These are phyloP conservation scores for Stygiomarasmius scandens DNA, from an alignment of 1,284 basidiomycete species.

Conservation along the genomic window DNA sequence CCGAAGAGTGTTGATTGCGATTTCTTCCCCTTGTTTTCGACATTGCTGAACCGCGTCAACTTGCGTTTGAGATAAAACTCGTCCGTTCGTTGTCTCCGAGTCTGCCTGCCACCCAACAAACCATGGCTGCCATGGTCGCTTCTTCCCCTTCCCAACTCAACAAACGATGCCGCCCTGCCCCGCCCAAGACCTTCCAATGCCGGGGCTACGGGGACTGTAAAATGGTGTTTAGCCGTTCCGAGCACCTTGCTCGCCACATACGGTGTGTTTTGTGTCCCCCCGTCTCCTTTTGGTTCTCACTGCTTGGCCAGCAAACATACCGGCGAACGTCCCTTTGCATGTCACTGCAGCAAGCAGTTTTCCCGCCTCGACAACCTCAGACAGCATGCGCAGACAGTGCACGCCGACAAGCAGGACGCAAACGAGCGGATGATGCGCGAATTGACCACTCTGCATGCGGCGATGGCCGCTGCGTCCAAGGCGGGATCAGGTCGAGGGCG, in stretches of 20 bases:
- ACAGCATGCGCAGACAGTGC: constrained; percentile 95
- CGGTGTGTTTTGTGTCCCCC: constrained; percentile 53
- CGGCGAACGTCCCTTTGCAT: constrained; percentile 92
- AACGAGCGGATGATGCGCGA: constrained; percentile 93
- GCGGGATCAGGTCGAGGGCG: constrained; percentile 30
- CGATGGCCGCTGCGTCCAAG: constrained; percentile 76
- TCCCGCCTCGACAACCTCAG: constrained; percentile 95
- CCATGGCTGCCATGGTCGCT: not conserved
- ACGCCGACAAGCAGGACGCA: constrained; percentile 84
- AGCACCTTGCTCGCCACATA: constrained; percentile 94
- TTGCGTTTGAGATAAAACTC: no score
- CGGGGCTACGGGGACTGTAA: constrained; percentile 92
- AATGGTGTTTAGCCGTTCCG: constrained; percentile 94
- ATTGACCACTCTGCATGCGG: constrained; percentile 83
- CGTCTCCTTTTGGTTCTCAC: constrained; percentile 23
- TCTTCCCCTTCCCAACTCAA: not conserved
- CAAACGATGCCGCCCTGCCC: constrained; percentile 75
- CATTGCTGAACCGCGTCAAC: no score
- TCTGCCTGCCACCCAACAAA: not conserved
- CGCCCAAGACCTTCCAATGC: constrained; percentile 93
- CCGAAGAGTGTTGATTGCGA: not conserved
- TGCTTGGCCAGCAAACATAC: constrained; percentile 90
- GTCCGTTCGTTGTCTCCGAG: no score
- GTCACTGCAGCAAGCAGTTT: constrained; percentile 94
- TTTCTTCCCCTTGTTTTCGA: not conserved